Evolutionary conservation across 2,329 filamentous ascomycete species (phyloP).

Genomic region (Botrytis porri): DNA sequence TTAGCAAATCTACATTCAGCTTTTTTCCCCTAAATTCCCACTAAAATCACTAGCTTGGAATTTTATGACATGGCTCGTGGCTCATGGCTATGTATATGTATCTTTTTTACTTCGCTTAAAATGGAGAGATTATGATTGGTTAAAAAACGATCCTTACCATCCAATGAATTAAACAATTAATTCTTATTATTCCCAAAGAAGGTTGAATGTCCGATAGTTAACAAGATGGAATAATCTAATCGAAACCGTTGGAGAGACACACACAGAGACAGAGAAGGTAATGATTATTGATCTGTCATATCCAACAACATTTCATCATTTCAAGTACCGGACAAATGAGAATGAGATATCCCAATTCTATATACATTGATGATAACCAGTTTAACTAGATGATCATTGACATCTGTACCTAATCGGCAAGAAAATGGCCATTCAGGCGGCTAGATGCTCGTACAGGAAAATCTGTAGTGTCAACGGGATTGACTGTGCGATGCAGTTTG

Average conservation of each 20-base stretch:
- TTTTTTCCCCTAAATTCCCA: background rate
- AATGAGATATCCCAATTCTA: background rate
- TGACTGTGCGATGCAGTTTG: background rate
- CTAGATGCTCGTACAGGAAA: constrained; percentile 3
- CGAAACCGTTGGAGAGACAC: background rate
- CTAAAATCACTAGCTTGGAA: background rate
- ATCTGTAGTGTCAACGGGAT: background rate
- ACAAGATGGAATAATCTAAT: background rate
- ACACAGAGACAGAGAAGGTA: background rate
- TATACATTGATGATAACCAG: background rate
- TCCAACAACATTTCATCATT: background rate
- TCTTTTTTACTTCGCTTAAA: background rate
- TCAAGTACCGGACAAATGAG: constrained; percentile 11
- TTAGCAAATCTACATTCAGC: background rate
- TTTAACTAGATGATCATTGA: background rate
- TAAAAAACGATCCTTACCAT: background rate
- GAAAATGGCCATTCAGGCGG: background rate
- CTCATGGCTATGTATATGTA: background rate
- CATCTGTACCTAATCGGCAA: background rate
- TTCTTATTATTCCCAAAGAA: constrained; percentile 2
- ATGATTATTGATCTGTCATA: background rate
- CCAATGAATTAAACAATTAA: background rate
- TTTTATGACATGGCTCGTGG: background rate
- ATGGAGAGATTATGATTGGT: background rate
- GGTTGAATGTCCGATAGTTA: background rate